These are phyloP conservation scores for Auriscalpium microsporum DNA, from an alignment of 768 basidiomycete species.

Conservation along the genomic window DNA sequence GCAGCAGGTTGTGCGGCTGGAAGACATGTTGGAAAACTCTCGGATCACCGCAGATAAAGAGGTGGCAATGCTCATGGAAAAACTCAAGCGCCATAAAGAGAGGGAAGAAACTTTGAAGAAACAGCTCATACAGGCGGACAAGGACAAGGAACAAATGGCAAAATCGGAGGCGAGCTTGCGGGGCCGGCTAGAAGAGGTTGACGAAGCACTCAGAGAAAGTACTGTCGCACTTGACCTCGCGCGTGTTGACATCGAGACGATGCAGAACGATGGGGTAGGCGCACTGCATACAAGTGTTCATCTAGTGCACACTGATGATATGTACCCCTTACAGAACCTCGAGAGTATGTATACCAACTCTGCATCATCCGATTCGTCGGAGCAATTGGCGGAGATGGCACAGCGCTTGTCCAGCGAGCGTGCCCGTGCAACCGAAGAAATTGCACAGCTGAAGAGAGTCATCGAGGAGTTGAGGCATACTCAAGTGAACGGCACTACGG, in stretches of 20 bases:
- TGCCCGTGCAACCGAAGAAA: conserved; percentile 44
- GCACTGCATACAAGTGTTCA: too few species aligned
- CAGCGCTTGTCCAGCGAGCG: conserved; percentile 45
- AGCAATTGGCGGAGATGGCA: conserved; percentile 39
- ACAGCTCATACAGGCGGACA: conserved; percentile 60
- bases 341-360: conserved; percentile 43
- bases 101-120: conserved; percentile 63
- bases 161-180: conserved; percentile 58
- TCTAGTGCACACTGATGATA: conserved; percentile 32
- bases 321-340: conserved; percentile 55
- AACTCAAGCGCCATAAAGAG: conserved; percentile 61
- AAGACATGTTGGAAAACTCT: conserved; percentile 80
- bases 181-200: conserved; percentile 71
- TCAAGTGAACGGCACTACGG: background rate
- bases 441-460: conserved; percentile 41
- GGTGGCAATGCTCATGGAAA: conserved; percentile 51
- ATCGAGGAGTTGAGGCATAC: conserved; percentile 25
- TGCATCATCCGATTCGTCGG: conserved; percentile 19
- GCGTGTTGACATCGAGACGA: conserved; percentile 78
- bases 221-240: conserved; percentile 83
- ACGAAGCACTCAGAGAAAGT: conserved; percentile 84
- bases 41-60: conserved; percentile 66
- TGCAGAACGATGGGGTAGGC: conserved; percentile 45
- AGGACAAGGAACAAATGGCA: conserved; percentile 52
- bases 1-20: conserved; percentile 62